Evolutionary conservation across 306 rosid genomes (phyloP), one percentile per base, ranked within the genome.

Genomic region (Trifolium subterraneum): DNA sequence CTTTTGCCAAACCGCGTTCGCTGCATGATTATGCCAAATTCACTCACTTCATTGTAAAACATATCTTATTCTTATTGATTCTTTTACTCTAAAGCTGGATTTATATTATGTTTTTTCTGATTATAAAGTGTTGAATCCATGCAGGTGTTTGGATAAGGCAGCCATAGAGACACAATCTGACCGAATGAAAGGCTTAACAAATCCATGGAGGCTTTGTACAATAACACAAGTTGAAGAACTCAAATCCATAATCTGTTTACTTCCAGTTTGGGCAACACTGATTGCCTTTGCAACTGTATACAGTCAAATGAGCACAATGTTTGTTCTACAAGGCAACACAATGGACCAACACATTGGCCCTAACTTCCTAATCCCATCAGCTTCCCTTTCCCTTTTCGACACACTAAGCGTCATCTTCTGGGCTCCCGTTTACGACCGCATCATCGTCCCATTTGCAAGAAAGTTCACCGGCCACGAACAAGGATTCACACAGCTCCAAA

Each of bases 191-290:
- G 85, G 27, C 8, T 12, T 7, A 11, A 66, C 79, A 44, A 86
- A 70, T 41, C 86, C 96, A 5, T 93, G 98, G 97, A 89, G 78
- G 42, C 86, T 90, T 29, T 90, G 93, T 83, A 87, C 97, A 6
- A 88, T 93, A n/a, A 93, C 93, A 52, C 90, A 93, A 86, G 96
- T 93, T 0, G 89, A 93, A 74, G 98, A 93, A 79, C 87, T 93
- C 42, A 93, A 93, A 69, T 77, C 90, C n/a, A 39, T 93, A 16
- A 70, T 90, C 54, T 63, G 75, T 18, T 44, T 90, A 72, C 89
- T 90, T 63, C 97, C 98, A 13, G 75, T 93, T n/a, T 90, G 97
- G 98, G 97, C 97, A 39, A 16, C 90, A 11, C 78, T 92, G 31
- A 93, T 93, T 1, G 88, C 88, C 44, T 86, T 89, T 78, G 54